A percentile compares a stretch with the other conserved stretches of the same genome.
Conservation (phyloP, 345 rosid species). For the Gossypium ekmanianum region DNA sequence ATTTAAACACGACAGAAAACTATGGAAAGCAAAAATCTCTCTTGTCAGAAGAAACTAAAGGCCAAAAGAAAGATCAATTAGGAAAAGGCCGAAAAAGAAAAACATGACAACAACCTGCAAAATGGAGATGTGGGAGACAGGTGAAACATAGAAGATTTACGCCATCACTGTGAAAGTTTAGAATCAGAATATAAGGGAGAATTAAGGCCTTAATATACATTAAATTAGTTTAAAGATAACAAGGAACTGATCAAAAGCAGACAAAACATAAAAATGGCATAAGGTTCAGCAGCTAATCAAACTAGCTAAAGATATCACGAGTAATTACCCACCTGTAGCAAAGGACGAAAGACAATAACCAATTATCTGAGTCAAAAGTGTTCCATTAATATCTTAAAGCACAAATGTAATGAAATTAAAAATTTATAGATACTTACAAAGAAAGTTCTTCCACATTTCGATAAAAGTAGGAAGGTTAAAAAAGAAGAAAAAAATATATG, state of each 20-base stretch:
- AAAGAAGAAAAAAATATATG: not conserved
- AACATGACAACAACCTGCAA: not conserved
- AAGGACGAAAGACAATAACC: not conserved
- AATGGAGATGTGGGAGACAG: not conserved
- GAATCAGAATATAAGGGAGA: slow-evolving; percentile 8
- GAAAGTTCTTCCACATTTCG: not conserved
- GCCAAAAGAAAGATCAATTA: not conserved
- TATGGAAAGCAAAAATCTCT: not conserved
- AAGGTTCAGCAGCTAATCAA: not conserved
- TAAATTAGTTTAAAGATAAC: not conserved
- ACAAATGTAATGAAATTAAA: not conserved
- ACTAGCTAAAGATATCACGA: not conserved
- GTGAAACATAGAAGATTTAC: not conserved
- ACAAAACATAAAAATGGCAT: not conserved
- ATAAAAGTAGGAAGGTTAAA: not conserved
- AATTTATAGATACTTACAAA: not conserved
- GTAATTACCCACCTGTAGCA: not conserved
- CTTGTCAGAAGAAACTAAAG: not conserved
- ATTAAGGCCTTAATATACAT: not conserved
- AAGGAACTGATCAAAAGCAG: not conserved
- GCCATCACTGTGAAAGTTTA: not conserved
- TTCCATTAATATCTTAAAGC: not conserved
- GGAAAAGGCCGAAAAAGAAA: not conserved
- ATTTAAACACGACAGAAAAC: not conserved
- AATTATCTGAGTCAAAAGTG: not conserved